phyloP scores from a whole-genome alignment of 176 grass and related monocot genomes.

The Phragmites australis region DNA sequence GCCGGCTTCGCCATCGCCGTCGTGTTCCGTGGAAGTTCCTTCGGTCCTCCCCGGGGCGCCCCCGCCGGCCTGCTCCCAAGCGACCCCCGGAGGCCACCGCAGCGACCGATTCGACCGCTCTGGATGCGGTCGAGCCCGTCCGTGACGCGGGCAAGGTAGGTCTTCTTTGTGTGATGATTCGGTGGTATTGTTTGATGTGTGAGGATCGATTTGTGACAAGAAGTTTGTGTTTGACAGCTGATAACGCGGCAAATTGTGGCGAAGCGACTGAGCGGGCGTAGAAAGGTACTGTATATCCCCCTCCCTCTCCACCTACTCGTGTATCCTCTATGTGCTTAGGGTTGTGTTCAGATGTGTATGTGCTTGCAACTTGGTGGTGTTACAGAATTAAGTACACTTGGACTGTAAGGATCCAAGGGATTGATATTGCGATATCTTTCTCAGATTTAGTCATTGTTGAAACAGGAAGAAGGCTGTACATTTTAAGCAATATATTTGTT shows the following conservation, averaged over 20 bases:
- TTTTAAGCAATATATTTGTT: not conserved
- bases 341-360: not conserved
- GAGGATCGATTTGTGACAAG: not conserved
- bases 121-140: not conserved
- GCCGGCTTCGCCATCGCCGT: conserved; percentile 95
- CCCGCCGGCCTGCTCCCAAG: conserved; percentile 54
- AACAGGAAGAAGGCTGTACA: not conserved
- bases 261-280: conserved; percentile 62
- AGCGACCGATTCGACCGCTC: not conserved
- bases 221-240: conserved; percentile 42
- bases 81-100: conserved; percentile 35
- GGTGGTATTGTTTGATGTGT: not conserved
- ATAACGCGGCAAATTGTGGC: conserved; percentile 55
- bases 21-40: conserved; percentile 88
- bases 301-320: not conserved
- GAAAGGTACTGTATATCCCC: conserved; percentile 53
- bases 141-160: conserved; percentile 36
- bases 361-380: not conserved
- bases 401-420: no score
- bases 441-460: not conserved
- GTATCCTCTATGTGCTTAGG: not conserved
- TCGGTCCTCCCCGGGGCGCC: conserved; percentile 42
- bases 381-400: no score
- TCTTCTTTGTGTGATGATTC: not conserved
- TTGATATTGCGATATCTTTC: no score